These are phyloP conservation scores for Colletotrichum destructivum DNA, from an alignment of 2,329 filamentous ascomycete species.

Conservation along the genomic window DNA sequence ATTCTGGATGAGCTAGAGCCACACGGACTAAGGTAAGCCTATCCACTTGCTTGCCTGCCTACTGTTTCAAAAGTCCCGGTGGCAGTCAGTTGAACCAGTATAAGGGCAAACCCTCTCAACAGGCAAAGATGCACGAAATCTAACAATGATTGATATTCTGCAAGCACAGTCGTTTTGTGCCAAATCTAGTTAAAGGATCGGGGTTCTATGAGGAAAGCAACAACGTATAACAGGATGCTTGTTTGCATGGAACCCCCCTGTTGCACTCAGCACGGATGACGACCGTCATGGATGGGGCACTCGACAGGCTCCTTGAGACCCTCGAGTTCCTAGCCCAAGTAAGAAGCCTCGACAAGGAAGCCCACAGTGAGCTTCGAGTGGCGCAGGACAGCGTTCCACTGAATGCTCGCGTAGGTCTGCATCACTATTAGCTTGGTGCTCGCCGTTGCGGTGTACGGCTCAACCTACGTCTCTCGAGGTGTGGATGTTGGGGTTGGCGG, in stretches of 20 bases:
- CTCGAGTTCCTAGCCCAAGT: slow-evolving; percentile 8
- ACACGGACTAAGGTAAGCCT: no score
- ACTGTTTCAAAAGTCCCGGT: background rate
- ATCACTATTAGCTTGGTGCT: background rate
- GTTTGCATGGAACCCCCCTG: background rate
- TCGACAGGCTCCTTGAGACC: background rate
- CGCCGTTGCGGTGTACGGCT: background rate
- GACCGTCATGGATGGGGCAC: background rate
- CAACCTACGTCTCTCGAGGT: slow-evolving; percentile 49
- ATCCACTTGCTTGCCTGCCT: no score
- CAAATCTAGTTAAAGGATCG: background rate
- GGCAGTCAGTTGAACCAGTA: background rate
- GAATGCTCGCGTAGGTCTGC: slow-evolving; percentile 47
- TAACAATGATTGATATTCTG: background rate
- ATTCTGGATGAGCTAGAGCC: no score
- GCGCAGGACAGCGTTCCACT: slow-evolving; percentile 46
- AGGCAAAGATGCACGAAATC: no score
- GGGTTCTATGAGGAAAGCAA: background rate
- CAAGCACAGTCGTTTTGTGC: background rate
- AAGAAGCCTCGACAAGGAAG: slow-evolving; percentile 52
- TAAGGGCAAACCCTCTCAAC: background rate
- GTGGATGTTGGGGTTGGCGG: slow-evolving; percentile 52
- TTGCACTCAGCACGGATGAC: background rate
- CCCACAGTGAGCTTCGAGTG: slow-evolving; percentile 52
- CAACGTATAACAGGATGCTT: background rate